Base-by-base conservation (phyloP, 495 filamentous ascomycete species). In the Penicillium paxilli region DNA sequence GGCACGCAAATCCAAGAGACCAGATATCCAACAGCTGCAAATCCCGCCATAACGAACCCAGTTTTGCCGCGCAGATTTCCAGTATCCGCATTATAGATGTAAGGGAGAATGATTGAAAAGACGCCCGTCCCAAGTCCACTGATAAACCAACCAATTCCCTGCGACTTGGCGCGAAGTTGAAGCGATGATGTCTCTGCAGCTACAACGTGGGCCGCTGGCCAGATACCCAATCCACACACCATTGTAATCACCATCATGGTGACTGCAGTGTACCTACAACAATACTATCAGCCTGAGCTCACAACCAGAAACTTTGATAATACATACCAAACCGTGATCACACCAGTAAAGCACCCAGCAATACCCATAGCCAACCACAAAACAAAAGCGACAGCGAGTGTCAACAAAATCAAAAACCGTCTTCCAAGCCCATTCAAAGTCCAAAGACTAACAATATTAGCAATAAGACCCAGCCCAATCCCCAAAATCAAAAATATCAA, bases 131-230 rank as follows among this genome's bases (percentile, higher is more conserved):
- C 51, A 10, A 69, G 32, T 2, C 67, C 60, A 11, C 59, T 65
- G 0, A 58, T 51, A 9, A 74, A 63, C 64, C 69, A 72, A 4
- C 69, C 69, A 32, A 74, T 54, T 8, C 69, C 71, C 37, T 72
- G 71, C 0, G 65, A 49, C 37, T 72, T 72, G 17, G 65, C 64
- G 7, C 71, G 67, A 0, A 74, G 59, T 25, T 60, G 57, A 0
- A 74, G 57, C 1, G 69, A 67, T 0, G 71, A 74, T 0, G 69
- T 52, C 45, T 74, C 71, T 1, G 62, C 64, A 1, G 60, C 59
- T 20, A 74, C 59, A 5, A 64, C 69, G 42, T 74, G 68, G 0
- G 69, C 66, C 3, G 68, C 69, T 1, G 69, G 69, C 71, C 71
- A 74, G 4, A 63, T 57, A 0, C 66, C 69, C 3, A 65, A 12